These are phyloP conservation scores for Mycena maculata DNA, from an alignment of 768 basidiomycete genomes.

Conservation along the genomic window DNA sequence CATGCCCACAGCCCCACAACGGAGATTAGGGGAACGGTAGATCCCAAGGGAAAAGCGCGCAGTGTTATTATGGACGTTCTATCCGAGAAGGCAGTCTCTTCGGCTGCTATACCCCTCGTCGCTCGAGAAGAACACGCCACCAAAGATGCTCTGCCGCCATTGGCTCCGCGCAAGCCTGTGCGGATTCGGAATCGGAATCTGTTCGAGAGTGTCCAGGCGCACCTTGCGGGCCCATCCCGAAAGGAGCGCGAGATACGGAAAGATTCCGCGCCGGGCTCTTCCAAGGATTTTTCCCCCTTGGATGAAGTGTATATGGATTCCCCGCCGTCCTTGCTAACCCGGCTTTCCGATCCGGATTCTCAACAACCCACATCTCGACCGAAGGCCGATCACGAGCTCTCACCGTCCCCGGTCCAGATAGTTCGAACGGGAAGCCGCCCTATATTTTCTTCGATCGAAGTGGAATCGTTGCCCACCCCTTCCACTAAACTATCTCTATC, in stretches of 20 bases:
- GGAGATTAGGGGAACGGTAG: constrained; percentile 9
- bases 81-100: constrained; percentile 4
- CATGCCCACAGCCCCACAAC: constrained; percentile 2
- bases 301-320: not conserved
- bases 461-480: not conserved
- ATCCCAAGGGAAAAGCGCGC: constrained; percentile 24
- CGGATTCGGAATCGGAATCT: constrained; percentile 28
- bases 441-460: not conserved
- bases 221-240: constrained; percentile 21
- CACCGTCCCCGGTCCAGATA: not conserved
- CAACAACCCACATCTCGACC: not conserved
- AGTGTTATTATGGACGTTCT: not conserved
- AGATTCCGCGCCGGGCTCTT: not conserved
- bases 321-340: constrained; percentile 39
- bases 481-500: constrained; percentile 1
- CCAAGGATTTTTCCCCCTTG: constrained; percentile 1
- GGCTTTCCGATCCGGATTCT: constrained; percentile 39
- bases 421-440: not conserved
- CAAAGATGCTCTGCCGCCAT: not conserved
- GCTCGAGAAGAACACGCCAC: not conserved
- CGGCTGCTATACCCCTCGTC: not conserved
- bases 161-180: constrained; percentile 12
- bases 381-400: not conserved
- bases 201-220: constrained; percentile 34
- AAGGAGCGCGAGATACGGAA: constrained; percentile 11